Percentiles rank a stretch among this genome's conserved stretches.
Conservation (phyloP, 2,329 filamentous ascomycete species). For the Fusarium mexicanum region DNA sequence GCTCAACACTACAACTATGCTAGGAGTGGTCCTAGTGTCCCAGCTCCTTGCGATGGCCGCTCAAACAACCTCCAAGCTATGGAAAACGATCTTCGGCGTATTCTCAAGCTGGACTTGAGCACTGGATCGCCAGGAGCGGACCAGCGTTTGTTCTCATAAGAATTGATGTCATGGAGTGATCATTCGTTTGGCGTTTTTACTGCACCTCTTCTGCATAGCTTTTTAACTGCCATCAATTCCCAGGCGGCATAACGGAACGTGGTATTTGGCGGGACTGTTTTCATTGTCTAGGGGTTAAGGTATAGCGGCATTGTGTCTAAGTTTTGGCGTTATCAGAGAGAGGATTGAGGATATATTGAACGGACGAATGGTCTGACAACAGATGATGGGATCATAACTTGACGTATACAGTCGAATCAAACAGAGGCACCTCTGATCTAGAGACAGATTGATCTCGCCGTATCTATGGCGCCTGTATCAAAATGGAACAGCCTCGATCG, state of each 20-base stretch:
- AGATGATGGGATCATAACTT: background rate
- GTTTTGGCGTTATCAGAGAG: slow-evolving; percentile 35
- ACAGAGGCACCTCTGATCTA: background rate
- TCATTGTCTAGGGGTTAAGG: slow-evolving; percentile 10
- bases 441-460: background rate
- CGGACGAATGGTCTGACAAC: background rate
- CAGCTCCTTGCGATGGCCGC: slow-evolving; percentile 14
- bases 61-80: slow-evolving; percentile 55
- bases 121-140: slow-evolving; percentile 37
- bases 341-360: slow-evolving; percentile 31
- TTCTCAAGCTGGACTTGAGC: slow-evolving; percentile 58
- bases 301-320: slow-evolving; percentile 28
- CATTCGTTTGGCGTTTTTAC: slow-evolving; percentile 30
- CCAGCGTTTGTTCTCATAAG: slow-evolving; percentile 43
- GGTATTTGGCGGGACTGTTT: slow-evolving; percentile 26
- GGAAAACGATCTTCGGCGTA: slow-evolving; percentile 64
- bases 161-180: slow-evolving; percentile 12
- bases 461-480: background rate
- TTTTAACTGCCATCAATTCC: slow-evolving; percentile 36
- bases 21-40: slow-evolving; percentile 3
- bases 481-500: background rate
- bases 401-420: background rate
- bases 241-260: slow-evolving; percentile 34
- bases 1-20: slow-evolving; percentile 18
- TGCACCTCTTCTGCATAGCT: slow-evolving; percentile 38